Percentiles rank a stretch among this genome's conserved stretches.
phyloP scores from a whole-genome alignment of 805 yeast genomes.

The Kodamaea jinghongensis region DNA sequence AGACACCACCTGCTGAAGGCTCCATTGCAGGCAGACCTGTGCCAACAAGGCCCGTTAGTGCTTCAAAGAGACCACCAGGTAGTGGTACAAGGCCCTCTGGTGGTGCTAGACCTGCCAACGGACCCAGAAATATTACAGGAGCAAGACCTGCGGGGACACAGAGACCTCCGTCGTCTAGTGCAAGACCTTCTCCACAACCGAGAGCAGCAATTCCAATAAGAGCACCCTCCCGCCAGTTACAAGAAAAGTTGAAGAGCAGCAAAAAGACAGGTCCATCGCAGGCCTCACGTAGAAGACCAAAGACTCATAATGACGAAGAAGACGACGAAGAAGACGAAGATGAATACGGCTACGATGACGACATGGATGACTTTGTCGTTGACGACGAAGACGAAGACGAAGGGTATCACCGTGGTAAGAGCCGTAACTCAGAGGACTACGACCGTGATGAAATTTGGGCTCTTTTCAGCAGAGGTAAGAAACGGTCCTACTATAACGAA shows the following conservation, averaged over 20 bases:
- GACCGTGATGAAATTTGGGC: constrained; percentile 89
- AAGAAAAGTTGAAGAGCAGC: constrained; percentile 38
- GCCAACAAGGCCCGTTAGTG: too few relatives aligned
- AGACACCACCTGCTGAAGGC: constrained; percentile 17
- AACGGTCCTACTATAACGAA: constrained; percentile 43
- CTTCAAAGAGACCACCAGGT: too few relatives aligned
- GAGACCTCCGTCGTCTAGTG: background rate
- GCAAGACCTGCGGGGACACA: background rate
- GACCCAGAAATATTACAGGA: background rate
- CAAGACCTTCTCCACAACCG: background rate
- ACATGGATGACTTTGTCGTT: constrained; percentile 56
- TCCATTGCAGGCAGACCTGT: background rate
- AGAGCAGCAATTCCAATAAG: constrained; percentile 45
- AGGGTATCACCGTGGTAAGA: constrained; percentile 2
- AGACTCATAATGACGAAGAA: constrained; percentile 22
- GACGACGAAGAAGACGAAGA: constrained; percentile 25
- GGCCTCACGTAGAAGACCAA: constrained; percentile 6
- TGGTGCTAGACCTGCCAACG: background rate
- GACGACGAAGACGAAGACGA: constrained; percentile 32
- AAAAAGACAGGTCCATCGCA: constrained; percentile 16
- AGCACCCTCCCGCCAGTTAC: constrained; percentile 55
- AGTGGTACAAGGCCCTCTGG: too few relatives aligned
- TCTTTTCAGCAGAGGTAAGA: constrained; percentile 66
- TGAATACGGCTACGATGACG: constrained; percentile 26
- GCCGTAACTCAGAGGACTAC: constrained; percentile 43